Conservation (phyloP, 1,284 basidiomycete species). For the Gomphus bonarii region DNA sequence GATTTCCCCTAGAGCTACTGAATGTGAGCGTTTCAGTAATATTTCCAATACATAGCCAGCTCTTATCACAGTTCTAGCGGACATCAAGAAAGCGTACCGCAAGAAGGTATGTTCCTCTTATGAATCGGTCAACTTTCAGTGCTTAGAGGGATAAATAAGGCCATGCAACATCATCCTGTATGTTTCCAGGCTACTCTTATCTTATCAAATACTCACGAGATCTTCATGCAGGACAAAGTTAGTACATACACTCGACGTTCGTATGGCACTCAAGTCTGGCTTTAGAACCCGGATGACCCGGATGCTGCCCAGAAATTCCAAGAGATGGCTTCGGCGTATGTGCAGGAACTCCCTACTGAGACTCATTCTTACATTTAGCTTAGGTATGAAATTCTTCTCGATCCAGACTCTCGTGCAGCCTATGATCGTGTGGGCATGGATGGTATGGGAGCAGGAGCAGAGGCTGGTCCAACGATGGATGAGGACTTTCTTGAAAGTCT, state of each 20-base stretch:
- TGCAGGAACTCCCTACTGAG: constrained; percentile 14
- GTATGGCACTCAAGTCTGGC: constrained; percentile 4
- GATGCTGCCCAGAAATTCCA: constrained; percentile 75
- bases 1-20: constrained; percentile 55
- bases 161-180: constrained; percentile 85
- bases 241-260: constrained; percentile 10
- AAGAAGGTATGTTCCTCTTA: constrained; percentile 53
- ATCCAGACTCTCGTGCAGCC: constrained; percentile 62
- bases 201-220: neutral
- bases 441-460: constrained; percentile 40
- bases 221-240: constrained; percentile 52
- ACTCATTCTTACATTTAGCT: constrained; percentile 1
- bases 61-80: constrained; percentile 34
- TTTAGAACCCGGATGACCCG: constrained; percentile 71
- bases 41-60: constrained; percentile 1
- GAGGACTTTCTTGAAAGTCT: constrained; percentile 73
- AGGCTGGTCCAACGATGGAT: constrained; percentile 37
- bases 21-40: constrained; percentile 37
- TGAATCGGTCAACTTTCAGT: constrained; percentile 10
- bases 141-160: constrained; percentile 34
- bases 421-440: constrained; percentile 57
- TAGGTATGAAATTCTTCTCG: constrained; percentile 84
- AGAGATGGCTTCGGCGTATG: constrained; percentile 78
- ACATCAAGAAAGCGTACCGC: constrained; percentile 90
- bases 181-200: constrained; percentile 24